Percentiles rank a stretch among this genome's conserved stretches.
phyloP scores from a whole-genome alignment of 352 stramenopile species.

The Pythium chondricola region DNA sequence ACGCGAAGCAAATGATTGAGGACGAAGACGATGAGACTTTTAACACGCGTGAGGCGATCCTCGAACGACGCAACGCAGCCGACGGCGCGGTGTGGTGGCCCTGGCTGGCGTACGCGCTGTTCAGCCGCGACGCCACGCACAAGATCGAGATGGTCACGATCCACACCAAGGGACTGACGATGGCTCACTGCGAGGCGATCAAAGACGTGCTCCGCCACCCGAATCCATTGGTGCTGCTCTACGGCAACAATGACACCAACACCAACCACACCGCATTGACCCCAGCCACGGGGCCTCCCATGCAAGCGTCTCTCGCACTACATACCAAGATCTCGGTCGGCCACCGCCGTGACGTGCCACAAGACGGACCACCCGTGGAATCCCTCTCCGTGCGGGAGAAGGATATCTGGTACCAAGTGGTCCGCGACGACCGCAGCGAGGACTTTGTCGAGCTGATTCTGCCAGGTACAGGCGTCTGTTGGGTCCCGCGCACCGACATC shows the following conservation, averaged over 20 bases:
- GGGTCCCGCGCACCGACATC: background rate
- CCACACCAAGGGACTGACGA: background rate
- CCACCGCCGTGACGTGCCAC: too few species aligned
- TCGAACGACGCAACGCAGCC: background rate
- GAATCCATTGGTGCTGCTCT: background rate
- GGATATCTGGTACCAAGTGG: background rate
- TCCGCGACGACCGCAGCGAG: background rate
- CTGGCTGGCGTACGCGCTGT: conserved; percentile 1
- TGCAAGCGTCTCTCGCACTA: background rate
- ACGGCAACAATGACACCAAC: background rate
- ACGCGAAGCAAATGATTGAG: too few species aligned
- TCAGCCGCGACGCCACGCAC: background rate
- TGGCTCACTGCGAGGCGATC: background rate
- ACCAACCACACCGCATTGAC: background rate
- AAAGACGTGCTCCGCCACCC: background rate
- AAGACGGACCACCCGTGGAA: too few species aligned
- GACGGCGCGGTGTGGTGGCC: background rate
- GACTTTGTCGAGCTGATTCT: conserved; percentile 4
- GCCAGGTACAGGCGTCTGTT: background rate
- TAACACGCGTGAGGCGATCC: background rate
- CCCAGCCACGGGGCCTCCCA: background rate
- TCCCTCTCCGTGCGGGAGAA: background rate
- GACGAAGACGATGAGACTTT: background rate
- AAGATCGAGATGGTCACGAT: background rate
- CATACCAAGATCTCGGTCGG: background rate